Percentiles rank a stretch among this genome's conserved stretches.
Conservation (phyloP, 139 green algal species). For the Micractinium sp. region DNA sequence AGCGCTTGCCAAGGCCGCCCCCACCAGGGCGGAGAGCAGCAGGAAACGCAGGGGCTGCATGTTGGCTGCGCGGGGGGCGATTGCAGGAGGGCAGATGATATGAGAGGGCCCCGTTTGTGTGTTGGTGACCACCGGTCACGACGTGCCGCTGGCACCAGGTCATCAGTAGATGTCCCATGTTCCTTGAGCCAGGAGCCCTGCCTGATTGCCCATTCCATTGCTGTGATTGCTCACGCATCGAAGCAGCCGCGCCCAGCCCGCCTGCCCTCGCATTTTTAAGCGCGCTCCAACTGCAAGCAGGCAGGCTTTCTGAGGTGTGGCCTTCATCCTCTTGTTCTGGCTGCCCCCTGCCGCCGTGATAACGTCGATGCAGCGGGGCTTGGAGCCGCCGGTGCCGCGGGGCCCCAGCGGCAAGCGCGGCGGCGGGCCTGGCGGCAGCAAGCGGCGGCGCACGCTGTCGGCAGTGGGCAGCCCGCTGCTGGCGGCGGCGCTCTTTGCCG, state of each 20-base stretch:
- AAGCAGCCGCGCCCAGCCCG: neutral
- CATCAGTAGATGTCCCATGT: too few relatives aligned
- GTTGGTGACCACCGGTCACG: too few relatives aligned
- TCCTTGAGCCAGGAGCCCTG: neutral
- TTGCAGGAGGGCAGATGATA: too few relatives aligned
- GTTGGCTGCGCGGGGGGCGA: too few relatives aligned
- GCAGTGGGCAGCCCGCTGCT: constrained; percentile 7
- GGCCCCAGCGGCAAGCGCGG: neutral
- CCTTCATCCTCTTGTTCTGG: neutral
- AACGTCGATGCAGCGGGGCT: neutral
- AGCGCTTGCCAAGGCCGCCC: neutral
- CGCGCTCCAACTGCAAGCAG: neutral
- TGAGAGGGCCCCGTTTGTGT: too few relatives aligned
- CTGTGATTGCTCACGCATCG: neutral
- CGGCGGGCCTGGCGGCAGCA: neutral
- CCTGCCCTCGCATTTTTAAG: neutral
- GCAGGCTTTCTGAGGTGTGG: too few relatives aligned
- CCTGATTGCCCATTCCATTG: neutral
- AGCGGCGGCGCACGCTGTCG: neutral
- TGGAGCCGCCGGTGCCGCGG: neutral
- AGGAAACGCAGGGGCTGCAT: neutral
- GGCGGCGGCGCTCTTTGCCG: constrained; percentile 3
- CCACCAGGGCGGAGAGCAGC: constrained; percentile 8
- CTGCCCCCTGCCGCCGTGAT: neutral
- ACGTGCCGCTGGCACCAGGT: too few relatives aligned